Base-by-base conservation (phyloP, 495 filamentous ascomycete genomes). In the Hypoxylon rickii region DNA sequence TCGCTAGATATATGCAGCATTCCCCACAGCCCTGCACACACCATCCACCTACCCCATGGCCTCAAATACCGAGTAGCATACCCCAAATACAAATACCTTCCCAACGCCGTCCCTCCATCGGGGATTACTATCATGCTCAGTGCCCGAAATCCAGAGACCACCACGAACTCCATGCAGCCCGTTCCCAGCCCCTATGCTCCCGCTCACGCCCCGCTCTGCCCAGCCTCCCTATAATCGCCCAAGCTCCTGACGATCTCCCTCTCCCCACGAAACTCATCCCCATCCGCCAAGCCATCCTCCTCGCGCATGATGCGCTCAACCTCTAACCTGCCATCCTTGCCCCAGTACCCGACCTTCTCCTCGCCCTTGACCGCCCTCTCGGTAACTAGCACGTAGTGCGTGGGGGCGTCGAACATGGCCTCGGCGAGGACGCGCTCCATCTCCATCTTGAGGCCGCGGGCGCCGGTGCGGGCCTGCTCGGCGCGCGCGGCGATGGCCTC, bases 391-490 rank as follows among this genome's bases (percentile, higher is more conserved):
- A 94, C 86, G 55, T 71, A 77, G 44, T 67, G 71, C 53, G 60
- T 73, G 56, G 94, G 94, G 3, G 88, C 84, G 68, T 96, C 90
- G 68, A 93, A 97, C 89, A 96, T 97, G 16, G 88, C 83, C 54
- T 97, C 92, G 10, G 81, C 86, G 15, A 98, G 76, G 37, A 97
- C 77, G 5, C 87, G 78, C 69, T 98, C 95, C 78, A 96, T 84
- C 50, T 96, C 90, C 42, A 91, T 93, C 45, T 94, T 84, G 32
- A 98, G 72, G 0, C 88, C 94, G 8, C 94, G 77, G 0, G 94
- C 94, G 3, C 94, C 94, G 0, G 92, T 97, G 10, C 87, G 89
- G 79, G 93, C 92, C 53, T 68, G 65, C 19, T 75, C 74, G 0
- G 92, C 92, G 19, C 81, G 79, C 55, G 83, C 82, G 12, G 93